Base-by-base conservation (phyloP, 2,329 filamentous ascomycete species). In the Myriosclerotinia duriaeana region DNA sequence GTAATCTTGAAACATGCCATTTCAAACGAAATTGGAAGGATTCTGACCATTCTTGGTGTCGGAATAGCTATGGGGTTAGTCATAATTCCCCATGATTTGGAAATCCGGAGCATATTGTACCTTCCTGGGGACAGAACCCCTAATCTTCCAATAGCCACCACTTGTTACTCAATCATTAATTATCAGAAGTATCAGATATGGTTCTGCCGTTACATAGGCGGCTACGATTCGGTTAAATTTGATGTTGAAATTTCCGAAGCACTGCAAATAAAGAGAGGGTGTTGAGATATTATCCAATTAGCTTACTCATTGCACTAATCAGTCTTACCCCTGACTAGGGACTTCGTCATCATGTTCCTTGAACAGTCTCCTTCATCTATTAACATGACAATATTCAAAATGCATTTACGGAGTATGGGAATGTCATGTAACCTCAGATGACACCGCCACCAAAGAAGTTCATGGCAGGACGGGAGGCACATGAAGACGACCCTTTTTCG, bases 11-110 rank as follows among this genome's bases (percentile, higher is more conserved):
- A 36, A 48, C 42, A 48, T 36, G 2, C 20, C 11, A 36, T 60
- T 22, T 8, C 20, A 22, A 60, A 22, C 42, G 26, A 60, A 15
- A 59, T 59, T 46, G 6, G 20, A 38, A 60, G 58, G 58, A 50
- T 60, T 60, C 12, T 60, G 14, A n/a, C 3, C 36, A 22, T 22
- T 22, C 46, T 50, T 9, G 14, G 6, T 38, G 30, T 38, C 20
- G n/a, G 30, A 15, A 50, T 34, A 48, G 20, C 30, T 30, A 38
- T 38, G 17, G 50, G 20, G 14, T 26, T 26, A 60, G 44, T 60
- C 58, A 8, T 12, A 9, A 17, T n/a, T 60, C 44, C 30, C 42
- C 30, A 26, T 8, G 48, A 50, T 12, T 22, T 26, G 42, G 12
- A 30, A 38, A 36, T 22, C 36, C 30, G 6, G 30, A 34, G 4